Conservation (phyloP, 176 grass and related monocot species). For the Carex scoparia region DNA sequence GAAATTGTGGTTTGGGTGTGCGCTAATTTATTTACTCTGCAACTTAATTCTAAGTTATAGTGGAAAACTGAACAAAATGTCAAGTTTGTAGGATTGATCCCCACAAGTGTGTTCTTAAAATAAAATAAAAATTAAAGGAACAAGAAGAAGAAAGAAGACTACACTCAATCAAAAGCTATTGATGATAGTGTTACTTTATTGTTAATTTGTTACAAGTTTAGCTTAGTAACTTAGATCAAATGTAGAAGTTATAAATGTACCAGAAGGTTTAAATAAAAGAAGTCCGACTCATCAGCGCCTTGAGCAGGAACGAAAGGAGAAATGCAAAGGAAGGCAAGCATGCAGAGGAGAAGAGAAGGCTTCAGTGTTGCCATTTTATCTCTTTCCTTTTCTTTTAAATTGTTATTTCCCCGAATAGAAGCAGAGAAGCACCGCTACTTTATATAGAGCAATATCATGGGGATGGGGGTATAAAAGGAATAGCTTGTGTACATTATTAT, state of each 20-base stretch:
- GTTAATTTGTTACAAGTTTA: not conserved
- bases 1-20: too few species aligned
- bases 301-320: not conserved
- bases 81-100: not conserved
- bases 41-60: not conserved
- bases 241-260: not conserved
- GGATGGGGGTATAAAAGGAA: too few species aligned
- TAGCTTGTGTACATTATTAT: not conserved
- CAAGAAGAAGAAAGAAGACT: too few species aligned
- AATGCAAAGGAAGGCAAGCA: constrained; percentile 13
- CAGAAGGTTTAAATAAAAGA: constrained; percentile 25
- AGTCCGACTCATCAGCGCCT: not conserved
- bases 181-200: not conserved
- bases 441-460: not conserved
- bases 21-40: too few species aligned
- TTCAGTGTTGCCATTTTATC: constrained; percentile 18
- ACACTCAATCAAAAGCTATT: not conserved
- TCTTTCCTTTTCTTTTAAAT: not conserved
- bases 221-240: not conserved
- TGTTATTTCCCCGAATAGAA: not conserved
- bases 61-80: not conserved
- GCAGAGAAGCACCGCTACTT: not conserved
- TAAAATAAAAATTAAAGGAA: not conserved
- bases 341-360: constrained; percentile 22
- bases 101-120: not conserved